Conservation (phyloP, 2,329 filamentous ascomycete genomes). For the Plectosphaerella cucumerina region DNA sequence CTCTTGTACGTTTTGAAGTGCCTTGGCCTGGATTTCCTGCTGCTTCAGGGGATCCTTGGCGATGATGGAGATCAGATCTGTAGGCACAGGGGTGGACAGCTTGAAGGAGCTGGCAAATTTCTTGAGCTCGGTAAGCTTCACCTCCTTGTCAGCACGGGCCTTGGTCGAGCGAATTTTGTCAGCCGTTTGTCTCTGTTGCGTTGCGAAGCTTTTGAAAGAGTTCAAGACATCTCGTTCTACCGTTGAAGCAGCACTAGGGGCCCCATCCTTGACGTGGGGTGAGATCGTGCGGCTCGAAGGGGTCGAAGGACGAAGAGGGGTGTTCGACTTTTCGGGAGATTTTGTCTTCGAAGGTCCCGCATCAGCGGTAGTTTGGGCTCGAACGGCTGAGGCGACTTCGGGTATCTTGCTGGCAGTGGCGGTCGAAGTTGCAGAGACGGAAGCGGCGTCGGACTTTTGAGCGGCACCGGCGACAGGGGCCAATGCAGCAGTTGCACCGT, state of each 20-base stretch:
- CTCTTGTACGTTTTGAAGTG: conserved; percentile 69
- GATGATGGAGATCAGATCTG: conserved; percentile 88
- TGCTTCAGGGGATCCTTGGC: conserved; percentile 97
- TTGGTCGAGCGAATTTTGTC: conserved; percentile 55
- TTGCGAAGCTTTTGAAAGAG: conserved; percentile 62
- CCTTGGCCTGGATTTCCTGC: conserved; percentile 86
- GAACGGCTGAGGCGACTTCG: conserved; percentile 6
- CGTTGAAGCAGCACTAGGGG: conserved; percentile 53
- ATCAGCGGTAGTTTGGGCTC: not conserved
- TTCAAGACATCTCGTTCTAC: conserved; percentile 59
- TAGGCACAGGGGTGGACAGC: conserved; percentile 85
- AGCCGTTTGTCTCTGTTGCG: conserved; percentile 48
- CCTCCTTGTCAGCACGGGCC: conserved; percentile 73
- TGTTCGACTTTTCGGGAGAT: conserved; percentile 10
- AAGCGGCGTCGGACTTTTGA: conserved; percentile 4
- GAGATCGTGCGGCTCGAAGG: conserved; percentile 36
- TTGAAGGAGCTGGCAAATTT: conserved; percentile 96
- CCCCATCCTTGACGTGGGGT: conserved; percentile 32
- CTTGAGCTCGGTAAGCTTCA: conserved; percentile 90
- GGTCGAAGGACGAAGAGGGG: conserved; percentile 28
- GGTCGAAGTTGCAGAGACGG: conserved; percentile 3
- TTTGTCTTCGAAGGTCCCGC: conserved; percentile 5
- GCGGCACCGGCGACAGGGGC: not conserved
- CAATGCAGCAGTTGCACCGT: not conserved
- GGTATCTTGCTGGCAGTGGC: conserved; percentile 3